Conservation (phyloP, 306 rosid genomes). For the Citrullus mucosospermus region DNA sequence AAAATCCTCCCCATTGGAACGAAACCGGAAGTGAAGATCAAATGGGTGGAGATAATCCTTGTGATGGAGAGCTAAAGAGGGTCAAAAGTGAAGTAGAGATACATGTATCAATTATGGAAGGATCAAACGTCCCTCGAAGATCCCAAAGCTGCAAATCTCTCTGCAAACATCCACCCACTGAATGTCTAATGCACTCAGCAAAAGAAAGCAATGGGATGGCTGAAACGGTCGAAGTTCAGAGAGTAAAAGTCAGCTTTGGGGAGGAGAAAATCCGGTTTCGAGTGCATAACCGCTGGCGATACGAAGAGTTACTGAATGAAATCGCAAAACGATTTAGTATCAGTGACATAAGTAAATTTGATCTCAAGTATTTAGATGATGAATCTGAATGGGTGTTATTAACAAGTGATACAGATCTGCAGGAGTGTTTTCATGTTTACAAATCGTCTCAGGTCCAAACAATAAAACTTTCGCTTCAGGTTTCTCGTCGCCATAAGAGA, state of each 20-base stretch:
- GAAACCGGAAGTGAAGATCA: slow-evolving; percentile 25
- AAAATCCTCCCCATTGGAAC: slow-evolving; percentile 15
- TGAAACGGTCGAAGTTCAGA: slow-evolving; percentile 21
- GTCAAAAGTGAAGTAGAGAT: slow-evolving; percentile 64
- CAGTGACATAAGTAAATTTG: slow-evolving; percentile 41
- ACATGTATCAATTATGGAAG: slow-evolving; percentile 23
- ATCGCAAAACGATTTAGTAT: slow-evolving; percentile 45
- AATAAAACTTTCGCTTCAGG: slow-evolving; percentile 60
- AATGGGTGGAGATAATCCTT: slow-evolving; percentile 22
- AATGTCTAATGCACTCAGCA: slow-evolving; percentile 2
- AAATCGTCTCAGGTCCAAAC: slow-evolving; percentile 36
- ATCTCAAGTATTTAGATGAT: slow-evolving; percentile 84
- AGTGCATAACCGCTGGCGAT: slow-evolving; percentile 37
- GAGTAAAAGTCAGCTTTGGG: slow-evolving; percentile 59
- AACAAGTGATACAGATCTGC: slow-evolving; percentile 82
- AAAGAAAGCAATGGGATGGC: slow-evolving; percentile 9
- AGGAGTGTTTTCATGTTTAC: slow-evolving; percentile 78
- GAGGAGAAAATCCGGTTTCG: slow-evolving; percentile 77
- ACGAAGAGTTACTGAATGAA: slow-evolving; percentile 46
- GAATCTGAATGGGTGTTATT: slow-evolving; percentile 84
- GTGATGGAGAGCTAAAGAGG: slow-evolving; percentile 35
- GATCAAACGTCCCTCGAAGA: slow-evolving; percentile 26
- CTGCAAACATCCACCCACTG: slow-evolving; percentile 20
- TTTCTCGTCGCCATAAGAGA: slow-evolving; percentile 20
- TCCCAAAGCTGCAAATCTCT: slow-evolving; percentile 55